phyloP scores from a whole-genome alignment of 2,329 filamentous ascomycete genomes.

The Penicillium sp. region DNA sequence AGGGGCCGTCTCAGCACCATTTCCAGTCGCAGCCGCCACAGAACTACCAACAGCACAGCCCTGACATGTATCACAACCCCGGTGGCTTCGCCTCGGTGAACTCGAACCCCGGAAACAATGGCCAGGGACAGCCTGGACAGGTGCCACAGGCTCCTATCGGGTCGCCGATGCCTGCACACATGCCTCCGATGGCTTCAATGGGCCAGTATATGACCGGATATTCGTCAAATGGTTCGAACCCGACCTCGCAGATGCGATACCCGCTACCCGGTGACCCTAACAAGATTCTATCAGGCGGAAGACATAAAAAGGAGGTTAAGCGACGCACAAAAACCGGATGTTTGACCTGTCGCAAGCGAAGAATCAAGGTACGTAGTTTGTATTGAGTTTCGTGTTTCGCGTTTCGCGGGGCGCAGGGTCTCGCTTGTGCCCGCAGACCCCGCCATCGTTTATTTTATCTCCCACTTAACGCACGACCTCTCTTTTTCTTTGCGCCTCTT shows the following conservation, averaged over 20 bases:
- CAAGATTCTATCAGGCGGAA: slow-evolving; percentile 57
- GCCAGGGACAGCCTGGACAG: slow-evolving; percentile 31
- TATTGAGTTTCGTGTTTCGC: slow-evolving; percentile 11
- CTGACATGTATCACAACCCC: slow-evolving; percentile 34
- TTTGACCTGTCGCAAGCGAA: slow-evolving; percentile 59
- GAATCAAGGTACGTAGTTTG: slow-evolving; percentile 62
- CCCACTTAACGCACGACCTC: slow-evolving; percentile 16
- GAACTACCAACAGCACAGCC: slow-evolving; percentile 27
- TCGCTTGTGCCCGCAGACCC: slow-evolving; percentile 29
- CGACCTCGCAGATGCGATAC: slow-evolving; percentile 49
- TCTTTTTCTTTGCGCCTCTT: slow-evolving; percentile 12
- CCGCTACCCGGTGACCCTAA: slow-evolving; percentile 48
- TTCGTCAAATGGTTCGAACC: slow-evolving; percentile 33
- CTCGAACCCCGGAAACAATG: slow-evolving; percentile 12
- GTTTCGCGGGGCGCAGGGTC: slow-evolving; percentile 20
- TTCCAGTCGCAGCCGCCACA: slow-evolving; percentile 28
- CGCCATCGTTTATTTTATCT: slow-evolving; percentile 25
- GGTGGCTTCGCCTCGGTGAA: slow-evolving; percentile 17
- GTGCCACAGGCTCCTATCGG: slow-evolving; percentile 45
- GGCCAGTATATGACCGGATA: slow-evolving; percentile 51
- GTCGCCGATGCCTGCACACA: slow-evolving; percentile 47
- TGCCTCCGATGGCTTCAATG: slow-evolving; percentile 51
- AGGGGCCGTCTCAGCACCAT: slow-evolving; percentile 26
- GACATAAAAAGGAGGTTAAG: slow-evolving; percentile 70
- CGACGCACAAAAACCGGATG: slow-evolving; percentile 71